Evolutionary conservation across 768 basidiomycete species (phyloP), one percentile per base, ranked within the genome.

Genomic region (Vararia minispora): DNA sequence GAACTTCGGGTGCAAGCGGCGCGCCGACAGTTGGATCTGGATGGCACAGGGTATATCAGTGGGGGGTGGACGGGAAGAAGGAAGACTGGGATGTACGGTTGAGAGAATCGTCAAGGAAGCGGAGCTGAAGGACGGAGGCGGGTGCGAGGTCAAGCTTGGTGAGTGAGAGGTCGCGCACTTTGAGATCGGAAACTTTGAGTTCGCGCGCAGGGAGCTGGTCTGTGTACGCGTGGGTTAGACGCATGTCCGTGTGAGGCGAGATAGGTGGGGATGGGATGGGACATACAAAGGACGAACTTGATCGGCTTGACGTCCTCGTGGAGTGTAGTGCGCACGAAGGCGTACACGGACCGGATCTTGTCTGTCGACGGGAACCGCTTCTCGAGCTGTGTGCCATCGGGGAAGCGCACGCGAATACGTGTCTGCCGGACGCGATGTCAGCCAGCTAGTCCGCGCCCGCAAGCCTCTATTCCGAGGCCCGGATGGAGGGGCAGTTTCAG

Each of bases 121-220:
- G 68, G 42, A 92, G 61, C 30, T 84, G 60, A 8, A 94, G 70
- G 12, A 90, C 59, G 7, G 86, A 83, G 2, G 85, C 79, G 1
- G 89, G 89, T 1, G 88, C 75, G 17, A 94, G 63, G 24, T 81
- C 70, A 9, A 94, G 68, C 28, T 87, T 72, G 2, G 66, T 58
- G 2, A 94, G 66, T 9, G 68, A 69, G 36, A 78, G 65, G 52
- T 82, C 76, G 47, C 76, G 76, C 21, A 86, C 76, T 41, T 65
- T 60, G 7, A 74, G 73, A 49, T 91, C 89, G 5, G 82, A 84
- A 6, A 86, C 81, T 47, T 79, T 85, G 49, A 87, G 65, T 39
- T 94, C 90, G 20, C 80, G 75, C 50, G 89, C 90, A 2, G 86
- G 87, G 3, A 68, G 63, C 61, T 90, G 85, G 57, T 84, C 87